Evolutionary conservation across 306 rosid genomes (phyloP).

Genomic region (Malus orientalis): DNA sequence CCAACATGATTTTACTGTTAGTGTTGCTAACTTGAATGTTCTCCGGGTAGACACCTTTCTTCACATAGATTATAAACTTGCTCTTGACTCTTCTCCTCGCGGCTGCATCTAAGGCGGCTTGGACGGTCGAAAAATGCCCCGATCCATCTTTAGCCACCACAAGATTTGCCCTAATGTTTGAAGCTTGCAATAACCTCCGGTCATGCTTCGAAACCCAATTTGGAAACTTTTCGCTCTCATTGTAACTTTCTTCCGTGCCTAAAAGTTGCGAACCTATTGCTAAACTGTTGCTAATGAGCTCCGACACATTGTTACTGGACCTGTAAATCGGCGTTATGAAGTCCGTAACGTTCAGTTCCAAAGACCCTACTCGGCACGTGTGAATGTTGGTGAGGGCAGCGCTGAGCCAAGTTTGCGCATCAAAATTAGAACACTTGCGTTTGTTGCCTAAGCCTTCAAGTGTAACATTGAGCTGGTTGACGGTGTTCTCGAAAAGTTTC

Average conservation of each 20-base stretch:
- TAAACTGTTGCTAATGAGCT: constrained; percentile 62
- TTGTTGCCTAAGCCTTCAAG: constrained; percentile 21
- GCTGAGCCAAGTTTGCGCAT: constrained; percentile 91
- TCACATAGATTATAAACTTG: constrained; percentile 56
- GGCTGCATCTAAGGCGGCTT: constrained; percentile 60
- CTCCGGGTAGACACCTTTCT: constrained; percentile 70
- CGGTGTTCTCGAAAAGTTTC: constrained; percentile 52
- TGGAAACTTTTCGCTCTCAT: constrained; percentile 26
- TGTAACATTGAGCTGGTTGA: constrained; percentile 57
- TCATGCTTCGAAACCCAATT: constrained; percentile 45
- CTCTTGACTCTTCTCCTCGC: constrained; percentile 37
- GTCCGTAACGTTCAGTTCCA: constrained; percentile 37
- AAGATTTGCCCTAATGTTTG: constrained; percentile 31
- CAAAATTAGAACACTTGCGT: constrained; percentile 35
- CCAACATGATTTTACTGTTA: constrained; percentile 55
- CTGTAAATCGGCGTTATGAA: constrained; percentile 22
- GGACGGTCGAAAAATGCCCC: constrained; percentile 58
- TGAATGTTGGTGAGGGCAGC: constrained; percentile 68
- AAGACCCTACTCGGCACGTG: constrained; percentile 45
- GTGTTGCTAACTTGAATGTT: constrained; percentile 51
- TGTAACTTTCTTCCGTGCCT: background rate
- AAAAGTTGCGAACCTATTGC: constrained; percentile 45
- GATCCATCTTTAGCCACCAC: constrained; percentile 88
- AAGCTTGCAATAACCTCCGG: constrained; percentile 38
- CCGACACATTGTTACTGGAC: constrained; percentile 37